phyloP scores from a whole-genome alignment of 2,329 filamentous ascomycete genomes.

The Xylaria sp. region DNA sequence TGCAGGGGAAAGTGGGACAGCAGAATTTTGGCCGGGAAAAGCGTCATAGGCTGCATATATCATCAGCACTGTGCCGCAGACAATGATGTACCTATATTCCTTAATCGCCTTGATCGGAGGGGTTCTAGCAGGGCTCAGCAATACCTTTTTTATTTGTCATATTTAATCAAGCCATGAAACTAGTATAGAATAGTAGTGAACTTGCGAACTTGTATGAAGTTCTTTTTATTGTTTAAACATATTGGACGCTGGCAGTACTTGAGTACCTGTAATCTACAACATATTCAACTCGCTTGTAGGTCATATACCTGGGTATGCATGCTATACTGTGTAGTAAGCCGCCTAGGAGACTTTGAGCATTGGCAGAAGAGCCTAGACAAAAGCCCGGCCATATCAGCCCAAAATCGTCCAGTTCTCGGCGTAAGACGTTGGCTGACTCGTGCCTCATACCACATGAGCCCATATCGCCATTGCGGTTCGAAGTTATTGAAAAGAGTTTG shows the following conservation, averaged over 20 bases:
- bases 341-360: background rate
- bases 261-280: background rate
- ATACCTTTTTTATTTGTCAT: too few relatives aligned
- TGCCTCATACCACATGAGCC: background rate
- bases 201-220: too few relatives aligned
- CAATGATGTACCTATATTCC: too few relatives aligned
- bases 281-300: background rate
- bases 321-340: background rate
- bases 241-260: too few relatives aligned
- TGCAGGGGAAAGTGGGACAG: too few relatives aligned
- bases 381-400: background rate
- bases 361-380: background rate
- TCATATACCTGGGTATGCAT: background rate
- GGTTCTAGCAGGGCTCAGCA: too few relatives aligned
- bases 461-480: background rate
- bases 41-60: too few relatives aligned
- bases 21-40: too few relatives aligned
- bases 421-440: background rate
- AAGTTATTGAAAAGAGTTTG: conserved; percentile 2
- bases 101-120: too few relatives aligned
- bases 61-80: too few relatives aligned
- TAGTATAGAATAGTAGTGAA: background rate
- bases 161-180: background rate
- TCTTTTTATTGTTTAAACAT: background rate
- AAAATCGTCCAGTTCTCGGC: background rate